phyloP scores from a whole-genome alignment of 495 filamentous ascomycete species.

The Thermochaetoides thermophila region DNA sequence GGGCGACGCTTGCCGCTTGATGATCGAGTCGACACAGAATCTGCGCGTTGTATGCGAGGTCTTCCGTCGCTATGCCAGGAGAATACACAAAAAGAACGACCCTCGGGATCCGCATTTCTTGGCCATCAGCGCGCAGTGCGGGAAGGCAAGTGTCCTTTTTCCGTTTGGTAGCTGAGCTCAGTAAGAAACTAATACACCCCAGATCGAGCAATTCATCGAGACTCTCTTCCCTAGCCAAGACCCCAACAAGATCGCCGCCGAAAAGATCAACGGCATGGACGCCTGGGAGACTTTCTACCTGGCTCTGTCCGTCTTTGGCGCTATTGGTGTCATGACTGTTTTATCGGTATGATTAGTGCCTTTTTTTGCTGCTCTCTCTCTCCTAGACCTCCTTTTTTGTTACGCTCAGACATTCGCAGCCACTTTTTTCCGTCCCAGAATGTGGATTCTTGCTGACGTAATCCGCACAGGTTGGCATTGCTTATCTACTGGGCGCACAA shows the following conservation, averaged over 20 bases:
- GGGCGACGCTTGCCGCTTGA: conserved; percentile 79
- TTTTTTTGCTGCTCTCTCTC: background rate
- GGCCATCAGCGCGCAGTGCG: conserved; percentile 81
- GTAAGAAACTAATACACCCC: conserved; percentile 3
- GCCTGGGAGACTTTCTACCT: conserved; percentile 23
- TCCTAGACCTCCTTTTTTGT: too few relatives aligned
- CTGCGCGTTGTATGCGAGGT: conserved; percentile 60
- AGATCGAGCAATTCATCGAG: conserved; percentile 98
- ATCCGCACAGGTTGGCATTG: conserved; percentile 45
- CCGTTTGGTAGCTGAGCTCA: background rate
- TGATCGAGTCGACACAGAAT: conserved; percentile 87
- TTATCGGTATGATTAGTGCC: conserved; percentile 34
- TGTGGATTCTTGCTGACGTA: too few relatives aligned
- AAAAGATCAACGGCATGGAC: conserved; percentile 15
- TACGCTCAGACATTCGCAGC: too few relatives aligned
- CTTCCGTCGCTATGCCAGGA: conserved; percentile 60
- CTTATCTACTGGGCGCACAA: conserved; percentile 50
- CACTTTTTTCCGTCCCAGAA: too few relatives aligned
- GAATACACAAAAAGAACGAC: conserved; percentile 88
- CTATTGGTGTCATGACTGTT: conserved; percentile 24
- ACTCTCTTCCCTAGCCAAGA: conserved; percentile 68
- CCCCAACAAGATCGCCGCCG: conserved; percentile 28
- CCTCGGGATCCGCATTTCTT: conserved; percentile 88
- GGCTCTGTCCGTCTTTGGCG: conserved; percentile 17
- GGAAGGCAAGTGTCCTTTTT: conserved; percentile 47